phyloP scores from a whole-genome alignment of 306 rosid genomes.

The Carpinus fangiana region DNA sequence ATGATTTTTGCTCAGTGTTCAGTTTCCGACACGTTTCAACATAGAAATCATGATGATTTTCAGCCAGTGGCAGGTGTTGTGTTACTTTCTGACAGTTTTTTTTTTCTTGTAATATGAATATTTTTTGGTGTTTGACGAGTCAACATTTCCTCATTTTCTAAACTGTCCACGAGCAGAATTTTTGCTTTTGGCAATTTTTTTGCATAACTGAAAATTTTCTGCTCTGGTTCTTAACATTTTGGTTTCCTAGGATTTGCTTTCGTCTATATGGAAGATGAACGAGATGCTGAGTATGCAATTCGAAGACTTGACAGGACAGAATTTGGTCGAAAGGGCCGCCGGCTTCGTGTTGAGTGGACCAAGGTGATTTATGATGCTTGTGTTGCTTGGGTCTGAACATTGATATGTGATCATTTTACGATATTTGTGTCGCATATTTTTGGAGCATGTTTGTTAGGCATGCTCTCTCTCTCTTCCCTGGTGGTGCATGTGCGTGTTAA shows the following conservation, averaged over 20 bases:
- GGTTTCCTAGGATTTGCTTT: conserved; percentile 71
- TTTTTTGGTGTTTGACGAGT: conserved; percentile 32
- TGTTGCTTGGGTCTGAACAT: conserved; percentile 6
- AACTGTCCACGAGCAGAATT: conserved; percentile 16
- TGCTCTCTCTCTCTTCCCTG: neutral
- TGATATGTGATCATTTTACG: neutral
- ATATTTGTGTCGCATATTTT: neutral
- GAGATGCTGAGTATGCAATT: conserved; percentile 86
- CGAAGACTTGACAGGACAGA: conserved; percentile 83
- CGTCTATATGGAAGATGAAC: conserved; percentile 80
- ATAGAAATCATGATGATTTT: conserved; percentile 72
- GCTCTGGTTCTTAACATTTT: conserved; percentile 33
- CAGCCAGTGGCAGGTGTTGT: conserved; percentile 82
- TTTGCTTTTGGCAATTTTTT: conserved; percentile 13
- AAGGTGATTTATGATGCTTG: conserved; percentile 43
- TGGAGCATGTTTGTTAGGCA: neutral
- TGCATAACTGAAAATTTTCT: conserved; percentile 2
- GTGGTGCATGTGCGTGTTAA: conserved; percentile 3
- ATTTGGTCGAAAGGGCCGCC: conserved; percentile 84
- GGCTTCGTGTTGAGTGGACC: conserved; percentile 84
- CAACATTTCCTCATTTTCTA: conserved; percentile 26
- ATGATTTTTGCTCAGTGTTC: conserved; percentile 86
- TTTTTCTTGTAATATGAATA: conserved; percentile 28
- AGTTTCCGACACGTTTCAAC: conserved; percentile 83
- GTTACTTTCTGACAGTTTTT: conserved; percentile 58